phyloP scores from a whole-genome alignment of 192 early-diverging fungal species.

The Paraglomus brasilianum region DNA sequence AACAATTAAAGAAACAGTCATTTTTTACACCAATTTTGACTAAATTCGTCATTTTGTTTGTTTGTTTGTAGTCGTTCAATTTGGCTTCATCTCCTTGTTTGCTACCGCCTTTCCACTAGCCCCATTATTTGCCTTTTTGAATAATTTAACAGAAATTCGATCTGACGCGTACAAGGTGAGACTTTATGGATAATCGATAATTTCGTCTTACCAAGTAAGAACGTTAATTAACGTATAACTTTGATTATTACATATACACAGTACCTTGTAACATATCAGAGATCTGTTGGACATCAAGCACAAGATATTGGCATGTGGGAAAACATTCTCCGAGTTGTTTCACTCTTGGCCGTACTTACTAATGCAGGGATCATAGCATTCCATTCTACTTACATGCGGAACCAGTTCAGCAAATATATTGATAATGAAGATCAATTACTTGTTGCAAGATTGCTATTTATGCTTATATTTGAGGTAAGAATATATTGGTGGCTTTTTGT shows the following conservation, averaged over 20 bases:
- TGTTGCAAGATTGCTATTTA: constrained; percentile 36
- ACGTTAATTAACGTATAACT: too few species aligned
- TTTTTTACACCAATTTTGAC: background rate
- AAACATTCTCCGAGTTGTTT: constrained; percentile 37
- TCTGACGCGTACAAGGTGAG: constrained; percentile 51
- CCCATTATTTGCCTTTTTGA: constrained; percentile 61
- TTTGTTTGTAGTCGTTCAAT: constrained; percentile 52
- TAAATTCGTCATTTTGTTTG: background rate
- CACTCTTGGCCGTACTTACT: constrained; percentile 42
- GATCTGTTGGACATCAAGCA: constrained; percentile 39
- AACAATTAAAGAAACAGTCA: too few species aligned
- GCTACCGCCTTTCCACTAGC: constrained; percentile 67
- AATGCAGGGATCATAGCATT: constrained; percentile 47
- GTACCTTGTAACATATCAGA: constrained; percentile 30
- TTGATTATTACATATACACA: background rate
- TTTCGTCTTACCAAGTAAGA: background rate
- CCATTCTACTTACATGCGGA: constrained; percentile 40
- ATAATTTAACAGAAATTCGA: constrained; percentile 61
- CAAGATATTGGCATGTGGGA: constrained; percentile 50
- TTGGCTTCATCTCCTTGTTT: constrained; percentile 71
- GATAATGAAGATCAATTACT: background rate
- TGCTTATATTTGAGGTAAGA: constrained; percentile 46
- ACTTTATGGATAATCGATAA: background rate
- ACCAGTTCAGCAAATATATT: constrained; percentile 25
- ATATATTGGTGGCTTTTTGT: background rate